These are phyloP conservation scores for Eucalyptus cloeziana DNA, from an alignment of 345 rosid species.

Conservation along the genomic window DNA sequence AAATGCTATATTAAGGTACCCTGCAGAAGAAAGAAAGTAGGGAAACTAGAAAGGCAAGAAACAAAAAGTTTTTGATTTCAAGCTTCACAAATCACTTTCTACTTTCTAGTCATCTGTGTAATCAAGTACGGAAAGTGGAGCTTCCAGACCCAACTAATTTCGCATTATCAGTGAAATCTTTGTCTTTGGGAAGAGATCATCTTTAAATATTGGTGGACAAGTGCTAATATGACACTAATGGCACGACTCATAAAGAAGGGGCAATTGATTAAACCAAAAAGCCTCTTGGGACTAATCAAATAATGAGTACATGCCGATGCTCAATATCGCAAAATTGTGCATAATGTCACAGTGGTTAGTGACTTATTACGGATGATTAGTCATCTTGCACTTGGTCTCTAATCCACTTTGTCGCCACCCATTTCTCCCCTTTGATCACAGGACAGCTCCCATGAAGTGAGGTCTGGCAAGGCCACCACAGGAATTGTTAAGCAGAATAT, in stretches of 20 bases:
- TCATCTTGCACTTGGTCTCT: constrained; percentile 45
- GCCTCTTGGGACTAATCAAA: not conserved
- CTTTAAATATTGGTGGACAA: not conserved
- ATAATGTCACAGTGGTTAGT: not conserved
- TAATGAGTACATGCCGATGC: not conserved
- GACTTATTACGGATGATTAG: not conserved
- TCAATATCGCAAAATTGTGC: not conserved
- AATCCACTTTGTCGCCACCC: constrained; percentile 96
- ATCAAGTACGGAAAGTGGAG: not conserved
- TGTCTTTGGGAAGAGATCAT: not conserved
- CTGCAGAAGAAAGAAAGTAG: not conserved
- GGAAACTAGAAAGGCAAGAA: not conserved
- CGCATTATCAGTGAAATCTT: not conserved
- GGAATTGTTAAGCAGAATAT: not conserved
- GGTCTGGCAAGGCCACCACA: constrained; percentile 29
- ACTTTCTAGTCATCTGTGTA: not conserved
- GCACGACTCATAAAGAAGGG: not conserved
- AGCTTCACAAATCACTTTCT: not conserved
- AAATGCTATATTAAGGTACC: not conserved
- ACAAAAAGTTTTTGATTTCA: not conserved
- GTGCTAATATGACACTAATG: not conserved
- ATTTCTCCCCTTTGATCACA: constrained; percentile 65
- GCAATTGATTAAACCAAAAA: not conserved
- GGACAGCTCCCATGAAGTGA: constrained; percentile 92
- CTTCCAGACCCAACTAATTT: not conserved